Percentiles rank a stretch among this genome's conserved stretches.
Conservation (phyloP, 2,329 filamentous ascomycete genomes). For the Cadophora sp. region DNA sequence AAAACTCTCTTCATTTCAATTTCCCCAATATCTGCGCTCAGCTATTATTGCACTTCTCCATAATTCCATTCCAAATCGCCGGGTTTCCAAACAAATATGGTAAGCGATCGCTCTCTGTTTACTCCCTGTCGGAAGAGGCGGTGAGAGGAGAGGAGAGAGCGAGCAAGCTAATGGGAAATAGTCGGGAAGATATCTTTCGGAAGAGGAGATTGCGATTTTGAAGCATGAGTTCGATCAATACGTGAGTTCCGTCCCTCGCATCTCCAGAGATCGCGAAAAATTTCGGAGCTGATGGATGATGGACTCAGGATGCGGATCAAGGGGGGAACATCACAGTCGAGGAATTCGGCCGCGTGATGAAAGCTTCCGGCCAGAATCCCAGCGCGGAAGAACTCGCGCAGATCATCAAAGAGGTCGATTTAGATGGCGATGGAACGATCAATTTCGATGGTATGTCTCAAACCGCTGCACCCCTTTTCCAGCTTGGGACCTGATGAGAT, state of each 20-base stretch:
- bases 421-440: slow-evolving; percentile 50
- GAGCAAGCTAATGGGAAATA: not conserved
- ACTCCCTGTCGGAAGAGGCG: too few species aligned
- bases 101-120: not conserved
- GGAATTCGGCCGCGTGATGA: slow-evolving; percentile 49
- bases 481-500: not conserved
- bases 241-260: slow-evolving; percentile 28
- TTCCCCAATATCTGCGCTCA: not conserved
- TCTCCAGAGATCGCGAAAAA: not conserved
- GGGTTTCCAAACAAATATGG: slow-evolving; percentile 1
- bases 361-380: slow-evolving; percentile 43
- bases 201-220: slow-evolving; percentile 38
- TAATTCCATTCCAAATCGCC: not conserved
- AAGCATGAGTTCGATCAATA: slow-evolving; percentile 40
- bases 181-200: slow-evolving; percentile 26
- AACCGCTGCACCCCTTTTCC: not conserved
- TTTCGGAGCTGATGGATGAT: not conserved
- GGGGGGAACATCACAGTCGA: slow-evolving; percentile 48
- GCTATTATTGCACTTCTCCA: not conserved
- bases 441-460: slow-evolving; percentile 49
- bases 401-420: slow-evolving; percentile 50
- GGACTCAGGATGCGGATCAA: slow-evolving; percentile 33
- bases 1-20: not conserved
- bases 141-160: too few species aligned
- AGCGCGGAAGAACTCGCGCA: slow-evolving; percentile 48